phyloP scores from a whole-genome alignment of 352 stramenopile species.

The Aphanomyces stellatus region DNA sequence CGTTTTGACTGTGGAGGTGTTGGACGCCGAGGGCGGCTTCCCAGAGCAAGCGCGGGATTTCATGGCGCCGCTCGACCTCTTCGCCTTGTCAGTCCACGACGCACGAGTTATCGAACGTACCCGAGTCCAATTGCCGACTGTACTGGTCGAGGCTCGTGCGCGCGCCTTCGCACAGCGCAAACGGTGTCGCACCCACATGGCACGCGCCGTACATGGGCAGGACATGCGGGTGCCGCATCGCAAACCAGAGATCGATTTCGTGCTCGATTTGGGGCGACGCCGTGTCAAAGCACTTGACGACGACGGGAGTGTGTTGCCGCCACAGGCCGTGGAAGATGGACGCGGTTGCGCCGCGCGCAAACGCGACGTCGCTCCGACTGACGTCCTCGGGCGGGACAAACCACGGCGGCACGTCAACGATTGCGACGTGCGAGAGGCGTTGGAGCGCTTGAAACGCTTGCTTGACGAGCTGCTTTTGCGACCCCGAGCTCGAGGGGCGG shows the following conservation, averaged over 20 bases:
- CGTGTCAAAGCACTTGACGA: slow-evolving; percentile 50
- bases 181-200: slow-evolving; percentile 26
- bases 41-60: slow-evolving; percentile 26
- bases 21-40: slow-evolving; percentile 37
- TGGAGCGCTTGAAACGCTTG: slow-evolving; percentile 9
- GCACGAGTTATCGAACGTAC: no score
- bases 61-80: neutral
- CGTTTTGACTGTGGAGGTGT: slow-evolving; percentile 58
- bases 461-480: neutral
- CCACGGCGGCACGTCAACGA: neutral
- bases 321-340: neutral
- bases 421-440: neutral
- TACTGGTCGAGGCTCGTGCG: neutral
- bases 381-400: slow-evolving; percentile 10
- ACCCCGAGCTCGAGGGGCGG: neutral
- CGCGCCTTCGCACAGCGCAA: slow-evolving; percentile 5
- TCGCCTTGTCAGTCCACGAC: no score
- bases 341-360: neutral
- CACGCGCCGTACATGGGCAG: slow-evolving; percentile 49
- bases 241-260: slow-evolving; percentile 37
- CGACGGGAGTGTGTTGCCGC: slow-evolving; percentile 24
- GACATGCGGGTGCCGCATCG: slow-evolving; percentile 48
- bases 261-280: slow-evolving; percentile 46
- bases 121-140: neutral
- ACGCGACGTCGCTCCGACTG: neutral